Evolutionary conservation across 176 grass and related monocot species (phyloP).

Genomic region (Aegilops umbellulata): DNA sequence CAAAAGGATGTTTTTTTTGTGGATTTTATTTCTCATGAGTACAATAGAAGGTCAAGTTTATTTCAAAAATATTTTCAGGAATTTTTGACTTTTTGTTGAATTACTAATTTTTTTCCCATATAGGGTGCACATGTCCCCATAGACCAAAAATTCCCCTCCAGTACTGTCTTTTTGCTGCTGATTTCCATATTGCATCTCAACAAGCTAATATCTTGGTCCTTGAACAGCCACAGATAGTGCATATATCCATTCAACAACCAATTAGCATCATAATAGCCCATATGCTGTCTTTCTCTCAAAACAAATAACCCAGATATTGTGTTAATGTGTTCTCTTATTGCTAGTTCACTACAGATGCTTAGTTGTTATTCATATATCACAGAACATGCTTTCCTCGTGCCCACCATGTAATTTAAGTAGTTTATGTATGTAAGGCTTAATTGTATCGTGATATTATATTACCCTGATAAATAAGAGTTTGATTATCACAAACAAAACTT

Average conservation of each 20-base stretch:
- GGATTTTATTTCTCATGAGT: too few relatives aligned
- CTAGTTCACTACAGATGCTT: background rate
- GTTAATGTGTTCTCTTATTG: background rate
- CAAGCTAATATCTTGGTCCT: background rate
- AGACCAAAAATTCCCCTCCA: too few relatives aligned
- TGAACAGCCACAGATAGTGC: background rate
- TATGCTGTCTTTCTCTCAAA: too few relatives aligned
- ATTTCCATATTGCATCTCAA: background rate
- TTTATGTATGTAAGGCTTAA: background rate
- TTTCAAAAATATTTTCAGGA: too few relatives aligned
- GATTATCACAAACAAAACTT: background rate
- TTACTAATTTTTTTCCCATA: too few relatives aligned
- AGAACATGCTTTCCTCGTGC: background rate
- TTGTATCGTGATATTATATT: background rate
- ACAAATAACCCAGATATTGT: background rate
- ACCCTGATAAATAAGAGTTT: slow-evolving; percentile 13
- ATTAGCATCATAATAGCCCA: background rate
- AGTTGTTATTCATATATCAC: background rate
- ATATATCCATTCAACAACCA: background rate
- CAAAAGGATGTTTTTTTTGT: too few relatives aligned
- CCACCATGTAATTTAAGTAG: background rate
- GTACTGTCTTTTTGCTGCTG: background rate
- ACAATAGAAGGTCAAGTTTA: too few relatives aligned
- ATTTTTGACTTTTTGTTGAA: too few relatives aligned
- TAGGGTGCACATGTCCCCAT: too few relatives aligned